Conservation (phyloP, 306 rosid genomes). For the Dryas alaskensis region DNA sequence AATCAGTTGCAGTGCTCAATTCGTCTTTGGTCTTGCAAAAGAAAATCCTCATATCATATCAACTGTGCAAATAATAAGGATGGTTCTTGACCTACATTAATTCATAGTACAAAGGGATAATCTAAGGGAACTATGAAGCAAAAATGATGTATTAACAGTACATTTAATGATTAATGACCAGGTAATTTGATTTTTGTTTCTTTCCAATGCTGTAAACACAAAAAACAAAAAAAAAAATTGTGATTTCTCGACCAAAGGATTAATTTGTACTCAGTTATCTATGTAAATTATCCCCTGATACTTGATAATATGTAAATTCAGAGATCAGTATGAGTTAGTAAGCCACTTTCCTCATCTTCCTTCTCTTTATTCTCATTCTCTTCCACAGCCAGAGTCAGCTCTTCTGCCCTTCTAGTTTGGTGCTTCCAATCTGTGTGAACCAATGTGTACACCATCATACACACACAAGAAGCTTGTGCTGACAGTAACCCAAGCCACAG, state of each 20-base stretch:
- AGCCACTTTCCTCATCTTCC: conserved; percentile 51
- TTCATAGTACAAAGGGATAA: neutral
- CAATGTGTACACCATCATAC: conserved; percentile 61
- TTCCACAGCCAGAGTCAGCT: conserved; percentile 31
- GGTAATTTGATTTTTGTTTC: neutral
- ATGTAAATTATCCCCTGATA: neutral
- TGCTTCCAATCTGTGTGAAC: conserved; percentile 74
- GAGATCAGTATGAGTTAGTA: conserved; percentile 35
- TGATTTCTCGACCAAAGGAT: conserved; percentile 15
- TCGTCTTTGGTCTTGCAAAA: neutral
- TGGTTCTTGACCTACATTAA: too few species aligned
- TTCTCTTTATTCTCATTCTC: conserved; percentile 13
- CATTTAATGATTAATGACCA: neutral
- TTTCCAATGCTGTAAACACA: conserved; percentile 15
- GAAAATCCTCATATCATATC: neutral
- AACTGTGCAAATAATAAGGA: neutral
- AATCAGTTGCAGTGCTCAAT: too few species aligned
- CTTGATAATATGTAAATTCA: conserved; percentile 19
- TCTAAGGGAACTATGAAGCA: neutral
- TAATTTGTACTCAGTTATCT: conserved; percentile 22
- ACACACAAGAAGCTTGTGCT: conserved; percentile 68
- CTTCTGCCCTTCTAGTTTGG: conserved; percentile 58
- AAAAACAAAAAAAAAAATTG: neutral
- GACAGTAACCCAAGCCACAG: conserved; percentile 81
- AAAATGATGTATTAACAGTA: conserved; percentile 15